A percentile compares a stretch with the other conserved stretches of the same genome.
Evolutionary conservation across 2,329 filamentous ascomycete species (phyloP).

Genomic region (Nothophoma quercina): DNA sequence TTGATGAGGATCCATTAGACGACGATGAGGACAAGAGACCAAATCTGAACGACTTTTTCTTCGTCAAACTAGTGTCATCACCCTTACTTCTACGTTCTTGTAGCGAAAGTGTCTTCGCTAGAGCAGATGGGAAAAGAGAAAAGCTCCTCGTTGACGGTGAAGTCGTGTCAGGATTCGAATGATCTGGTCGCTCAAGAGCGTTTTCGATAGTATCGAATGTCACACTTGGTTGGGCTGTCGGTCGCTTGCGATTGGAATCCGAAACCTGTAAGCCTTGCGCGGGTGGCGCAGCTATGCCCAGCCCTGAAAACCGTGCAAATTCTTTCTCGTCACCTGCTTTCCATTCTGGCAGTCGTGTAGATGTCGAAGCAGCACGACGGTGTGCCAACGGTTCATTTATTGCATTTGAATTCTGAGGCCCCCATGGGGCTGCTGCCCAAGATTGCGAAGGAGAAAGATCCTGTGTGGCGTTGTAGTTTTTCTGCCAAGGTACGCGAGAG

Average conservation of each 20-base stretch:
- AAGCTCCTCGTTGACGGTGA: background rate
- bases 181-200: background rate
- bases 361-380: constrained; percentile 6
- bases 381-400: background rate
- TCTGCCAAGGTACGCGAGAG: constrained; percentile 4
- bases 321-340: background rate
- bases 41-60: constrained; percentile 6
- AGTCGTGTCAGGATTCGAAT: background rate
- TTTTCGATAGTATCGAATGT: constrained; percentile 10
- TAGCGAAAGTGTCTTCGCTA: constrained; percentile 8
- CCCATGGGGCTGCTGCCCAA: too few species aligned
- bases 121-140: background rate
- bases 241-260: background rate
- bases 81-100: constrained; percentile 11
- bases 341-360: background rate
- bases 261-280: background rate
- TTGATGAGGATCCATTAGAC: background rate
- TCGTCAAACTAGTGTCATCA: constrained; percentile 1
- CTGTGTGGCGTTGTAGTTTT: background rate
- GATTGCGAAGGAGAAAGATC: too few species aligned
- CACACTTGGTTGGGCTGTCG: background rate
- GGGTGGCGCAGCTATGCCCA: background rate
- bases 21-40: background rate
- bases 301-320: background rate
- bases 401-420: background rate